Evolutionary conservation across 2,329 filamentous ascomycete species (phyloP).

Genomic region (Scedosporium boydii): DNA sequence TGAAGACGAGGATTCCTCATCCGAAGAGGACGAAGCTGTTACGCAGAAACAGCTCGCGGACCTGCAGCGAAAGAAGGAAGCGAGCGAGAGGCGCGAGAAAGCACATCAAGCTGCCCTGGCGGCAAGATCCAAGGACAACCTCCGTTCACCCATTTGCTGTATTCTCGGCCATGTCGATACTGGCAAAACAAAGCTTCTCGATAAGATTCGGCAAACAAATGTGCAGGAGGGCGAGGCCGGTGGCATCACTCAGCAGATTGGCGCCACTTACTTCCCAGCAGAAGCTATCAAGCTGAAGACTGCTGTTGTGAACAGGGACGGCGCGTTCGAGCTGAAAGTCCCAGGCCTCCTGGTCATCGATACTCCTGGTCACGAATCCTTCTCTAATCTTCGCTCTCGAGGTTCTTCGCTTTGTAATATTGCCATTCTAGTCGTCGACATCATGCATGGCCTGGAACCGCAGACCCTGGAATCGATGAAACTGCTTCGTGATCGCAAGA

Average conservation of each 20-base stretch:
- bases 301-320: slow-evolving; percentile 82
- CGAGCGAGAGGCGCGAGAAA: slow-evolving; percentile 78
- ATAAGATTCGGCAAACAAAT: slow-evolving; percentile 97
- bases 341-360: slow-evolving; percentile 95
- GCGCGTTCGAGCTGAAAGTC: slow-evolving; percentile 90
- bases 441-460: slow-evolving; percentile 97
- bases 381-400: slow-evolving; percentile 93
- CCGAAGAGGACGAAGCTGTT: slow-evolving; percentile 61
- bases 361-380: slow-evolving; percentile 99
- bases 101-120: slow-evolving; percentile 87
- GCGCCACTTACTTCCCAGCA: slow-evolving; percentile 97
- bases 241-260: slow-evolving; percentile 99
- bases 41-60: slow-evolving; percentile 66
- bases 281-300: slow-evolving; percentile 91
- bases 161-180: slow-evolving; percentile 99
- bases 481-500: slow-evolving; percentile 83
- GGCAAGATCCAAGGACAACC: slow-evolving; percentile 83
- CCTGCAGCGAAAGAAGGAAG: slow-evolving; percentile 75
- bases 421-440: slow-evolving; percentile 96
- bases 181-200: slow-evolving; percentile 97
- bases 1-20: slow-evolving; percentile 28
- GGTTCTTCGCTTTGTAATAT: slow-evolving; percentile 99
- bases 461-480: slow-evolving; percentile 98
- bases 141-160: slow-evolving; percentile 97
- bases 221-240: slow-evolving; percentile 98